Percentiles rank a stretch among this genome's conserved stretches.
Evolutionary conservation across 2,329 filamentous ascomycete species (phyloP).

Genomic region (Aquanectria penicillioides): DNA sequence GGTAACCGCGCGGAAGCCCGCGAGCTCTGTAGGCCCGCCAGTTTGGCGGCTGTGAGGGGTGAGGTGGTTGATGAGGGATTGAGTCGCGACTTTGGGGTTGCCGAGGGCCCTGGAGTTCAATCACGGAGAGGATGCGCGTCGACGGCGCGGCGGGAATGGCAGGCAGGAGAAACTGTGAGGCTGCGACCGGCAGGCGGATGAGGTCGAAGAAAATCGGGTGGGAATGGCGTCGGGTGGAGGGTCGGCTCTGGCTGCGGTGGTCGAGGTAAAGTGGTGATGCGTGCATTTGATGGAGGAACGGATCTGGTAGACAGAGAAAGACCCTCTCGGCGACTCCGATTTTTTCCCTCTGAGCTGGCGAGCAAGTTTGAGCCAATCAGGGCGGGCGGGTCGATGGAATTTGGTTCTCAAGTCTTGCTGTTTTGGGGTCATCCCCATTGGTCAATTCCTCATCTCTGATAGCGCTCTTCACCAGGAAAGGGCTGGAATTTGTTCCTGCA

Average conservation of each 20-base stretch:
- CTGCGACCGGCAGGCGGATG: neutral
- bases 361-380: slow-evolving; percentile 33
- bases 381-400: slow-evolving; percentile 11
- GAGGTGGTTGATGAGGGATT: slow-evolving; percentile 6
- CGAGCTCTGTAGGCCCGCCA: slow-evolving; percentile 51
- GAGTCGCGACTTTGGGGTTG: slow-evolving; percentile 22
- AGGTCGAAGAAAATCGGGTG: neutral
- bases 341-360: slow-evolving; percentile 33
- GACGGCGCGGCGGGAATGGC: neutral
- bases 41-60: slow-evolving; percentile 38
- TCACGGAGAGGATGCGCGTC: slow-evolving; percentile 23
- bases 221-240: neutral
- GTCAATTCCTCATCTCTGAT: slow-evolving; percentile 36
- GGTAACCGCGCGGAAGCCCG: slow-evolving; percentile 57
- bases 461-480: too few relatives aligned
- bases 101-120: slow-evolving; percentile 20
- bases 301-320: slow-evolving; percentile 26
- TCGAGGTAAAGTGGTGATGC: slow-evolving; percentile 21
- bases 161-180: neutral
- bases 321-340: slow-evolving; percentile 29
- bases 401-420: slow-evolving; percentile 13
- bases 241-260: too few relatives aligned
- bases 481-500: too few relatives aligned
- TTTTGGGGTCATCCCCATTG: slow-evolving; percentile 27
- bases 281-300: slow-evolving; percentile 16